These are phyloP conservation scores for Leccinum aurantiacum DNA, from an alignment of 768 basidiomycete species.

Conservation along the genomic window DNA sequence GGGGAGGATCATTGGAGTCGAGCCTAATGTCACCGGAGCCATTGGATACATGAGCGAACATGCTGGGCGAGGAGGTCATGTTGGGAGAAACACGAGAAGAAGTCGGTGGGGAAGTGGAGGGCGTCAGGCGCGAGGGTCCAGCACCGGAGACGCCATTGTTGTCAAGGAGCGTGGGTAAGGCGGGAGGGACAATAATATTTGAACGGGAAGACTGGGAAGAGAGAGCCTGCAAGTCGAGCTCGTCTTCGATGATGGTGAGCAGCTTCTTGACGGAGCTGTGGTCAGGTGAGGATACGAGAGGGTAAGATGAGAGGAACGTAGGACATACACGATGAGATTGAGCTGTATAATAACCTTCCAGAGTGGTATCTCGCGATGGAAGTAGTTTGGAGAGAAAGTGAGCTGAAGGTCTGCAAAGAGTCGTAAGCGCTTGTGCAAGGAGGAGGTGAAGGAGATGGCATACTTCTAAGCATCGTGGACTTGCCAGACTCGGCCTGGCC, in stretches of 20 bases:
- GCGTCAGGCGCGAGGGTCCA: not conserved
- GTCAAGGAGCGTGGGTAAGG: not conserved
- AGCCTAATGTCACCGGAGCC: not conserved
- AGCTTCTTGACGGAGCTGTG: slow-evolving; percentile 57
- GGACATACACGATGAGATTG: slow-evolving; percentile 59
- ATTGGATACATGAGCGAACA: not conserved
- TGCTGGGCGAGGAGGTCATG: not conserved
- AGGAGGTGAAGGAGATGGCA: not conserved
- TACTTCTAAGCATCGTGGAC: slow-evolving; percentile 34
- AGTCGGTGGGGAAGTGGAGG: not conserved
- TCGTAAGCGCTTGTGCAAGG: not conserved
- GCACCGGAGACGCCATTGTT: not conserved
- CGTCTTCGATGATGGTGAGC: slow-evolving; percentile 50
- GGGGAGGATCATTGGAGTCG: slow-evolving; percentile 14
- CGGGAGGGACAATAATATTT: slow-evolving; percentile 26
- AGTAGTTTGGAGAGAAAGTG: slow-evolving; percentile 60
- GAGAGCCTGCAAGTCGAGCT: slow-evolving; percentile 35
- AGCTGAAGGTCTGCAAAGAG: slow-evolving; percentile 59
- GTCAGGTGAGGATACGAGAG: not conserved
- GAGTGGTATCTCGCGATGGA: slow-evolving; percentile 53
- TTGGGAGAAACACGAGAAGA: not conserved
- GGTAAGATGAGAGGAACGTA: not conserved
- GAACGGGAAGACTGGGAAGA: not conserved
- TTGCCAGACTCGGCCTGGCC: slow-evolving; percentile 35
- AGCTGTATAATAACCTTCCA: slow-evolving; percentile 71